These are phyloP conservation scores for Penicillium sp. DNA, from an alignment of 2,329 filamentous ascomycete species.

Conservation along the genomic window DNA sequence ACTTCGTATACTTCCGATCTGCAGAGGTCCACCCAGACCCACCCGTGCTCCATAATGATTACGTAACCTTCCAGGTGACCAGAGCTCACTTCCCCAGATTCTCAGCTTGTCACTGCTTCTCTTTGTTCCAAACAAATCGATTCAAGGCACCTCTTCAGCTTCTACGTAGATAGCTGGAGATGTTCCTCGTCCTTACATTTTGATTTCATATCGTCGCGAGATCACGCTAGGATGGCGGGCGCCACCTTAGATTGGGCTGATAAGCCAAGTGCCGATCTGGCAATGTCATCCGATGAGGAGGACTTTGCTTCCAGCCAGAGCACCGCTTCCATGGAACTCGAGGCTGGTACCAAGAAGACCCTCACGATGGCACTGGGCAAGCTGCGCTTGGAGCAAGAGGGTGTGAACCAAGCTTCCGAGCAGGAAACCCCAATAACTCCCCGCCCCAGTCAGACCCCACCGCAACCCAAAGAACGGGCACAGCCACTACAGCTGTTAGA, in stretches of 20 bases:
- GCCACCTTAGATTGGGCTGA: conserved; percentile 26
- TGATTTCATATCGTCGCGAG: neutral
- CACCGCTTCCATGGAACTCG: conserved; percentile 22
- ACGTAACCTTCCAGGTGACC: neutral
- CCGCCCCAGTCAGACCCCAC: conserved; percentile 1
- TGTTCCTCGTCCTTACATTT: neutral
- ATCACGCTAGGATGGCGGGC: conserved; percentile 26
- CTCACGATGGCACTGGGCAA: conserved; percentile 14
- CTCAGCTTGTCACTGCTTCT: neutral
- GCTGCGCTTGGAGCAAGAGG: conserved; percentile 10
- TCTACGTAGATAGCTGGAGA: conserved; percentile 4
- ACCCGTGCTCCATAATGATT: too few species aligned
- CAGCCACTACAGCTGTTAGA: conserved; percentile 68
- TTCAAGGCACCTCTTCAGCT: neutral
- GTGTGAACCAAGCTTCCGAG: conserved; percentile 9
- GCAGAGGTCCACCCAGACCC: too few species aligned
- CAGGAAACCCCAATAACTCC: conserved; percentile 13
- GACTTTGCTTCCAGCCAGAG: conserved; percentile 31
- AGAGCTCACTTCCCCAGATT: conserved; percentile 6
- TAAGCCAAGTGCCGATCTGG: conserved; percentile 25
- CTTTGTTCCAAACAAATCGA: neutral
- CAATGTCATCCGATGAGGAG: conserved; percentile 32
- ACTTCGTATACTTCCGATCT: too few species aligned
- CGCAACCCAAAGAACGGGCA: neutral
- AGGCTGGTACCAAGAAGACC: conserved; percentile 6